Base-by-base conservation (phyloP, 1,139 yeast species). In the Protomyces pachydermus region DNA sequence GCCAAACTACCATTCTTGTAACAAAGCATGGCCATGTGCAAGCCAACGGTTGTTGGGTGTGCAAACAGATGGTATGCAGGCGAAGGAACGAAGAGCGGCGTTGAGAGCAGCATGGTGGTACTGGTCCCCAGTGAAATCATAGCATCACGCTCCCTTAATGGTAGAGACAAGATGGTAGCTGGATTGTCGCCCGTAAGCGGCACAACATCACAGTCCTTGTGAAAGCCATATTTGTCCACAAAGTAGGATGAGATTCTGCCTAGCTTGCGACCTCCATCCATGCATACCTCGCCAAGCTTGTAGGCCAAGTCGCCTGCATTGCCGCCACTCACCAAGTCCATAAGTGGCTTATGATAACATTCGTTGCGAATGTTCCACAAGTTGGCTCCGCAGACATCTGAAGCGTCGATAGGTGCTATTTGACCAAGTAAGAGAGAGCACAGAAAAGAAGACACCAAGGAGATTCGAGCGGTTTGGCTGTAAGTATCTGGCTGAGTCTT, bases 21-120 rank as follows among this genome's bases (percentile, higher is more conserved):
- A 74, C 97, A 91, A 65, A 91, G 83, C 97, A 91, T 91, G 39
- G 95, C 96, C 97, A 91, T 91, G 74, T 85, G 91, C 56, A 86
- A 84, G 42, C 80, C 81, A 0, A 84, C 82, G 69, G 87, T 81
- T 0, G 95, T 86, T 5, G 97, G 97, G 73, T 91, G 97, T 67
- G 84, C 83, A 76, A 91, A 91, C 69, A 90, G 75, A 72, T 91
- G 97, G 73, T 90, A 91, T 70, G 86, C 87, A 3, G 91, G 83
- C 0, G 93, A 86, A 1, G 97, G 91, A 34, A 80, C 81, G 73
- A 86, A 91, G 66, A 84, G 81, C 66, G 88, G 86, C 3, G 97
- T 91, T 50, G 90, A 85, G 60, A 91, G 77, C 50, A 91, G 79
- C 3, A 89, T 91, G 0, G 97, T 91, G 2, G 97, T 91, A 18